These are phyloP conservation scores for Lupinus albus DNA, from an alignment of 306 rosid species.

Conservation along the genomic window DNA sequence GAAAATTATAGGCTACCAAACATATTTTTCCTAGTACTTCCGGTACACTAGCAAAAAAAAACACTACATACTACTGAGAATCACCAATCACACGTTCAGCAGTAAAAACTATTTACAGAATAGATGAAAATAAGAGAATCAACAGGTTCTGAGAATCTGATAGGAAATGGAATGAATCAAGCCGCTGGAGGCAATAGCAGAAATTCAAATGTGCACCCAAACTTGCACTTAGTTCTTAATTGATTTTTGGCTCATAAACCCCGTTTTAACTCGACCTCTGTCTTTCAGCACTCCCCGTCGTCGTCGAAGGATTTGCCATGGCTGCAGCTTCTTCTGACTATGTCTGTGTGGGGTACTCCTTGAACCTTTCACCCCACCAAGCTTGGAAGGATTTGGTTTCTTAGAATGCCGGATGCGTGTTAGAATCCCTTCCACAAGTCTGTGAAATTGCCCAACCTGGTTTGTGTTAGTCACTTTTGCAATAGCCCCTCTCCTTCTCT, in stretches of 20 bases:
- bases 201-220: neutral
- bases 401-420: conserved; percentile 44
- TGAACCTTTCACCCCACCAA: neutral
- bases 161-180: neutral
- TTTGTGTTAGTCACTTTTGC: conserved; percentile 16
- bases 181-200: conserved; percentile 3
- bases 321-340: conserved; percentile 44
- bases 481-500: conserved; percentile 26
- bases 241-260: conserved; percentile 40
- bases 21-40: conserved; percentile 9
- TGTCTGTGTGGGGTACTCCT: conserved; percentile 6
- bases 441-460: conserved; percentile 44
- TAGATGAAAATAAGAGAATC: neutral
- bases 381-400: conserved; percentile 17
- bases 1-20: neutral
- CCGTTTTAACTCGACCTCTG: conserved; percentile 45
- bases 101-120: conserved; percentile 22
- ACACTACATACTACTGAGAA: conserved; percentile 7
- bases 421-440: conserved; percentile 49
- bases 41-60: neutral
- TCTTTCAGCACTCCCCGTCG: conserved; percentile 38
- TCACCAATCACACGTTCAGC: neutral
- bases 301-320: conserved; percentile 46
- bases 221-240: neutral
- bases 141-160: neutral